Evolutionary conservation across 352 stramenopile genomes (phyloP), one percentile per base, ranked within the genome.

Genomic region (Paralagenidium karlingii): DNA sequence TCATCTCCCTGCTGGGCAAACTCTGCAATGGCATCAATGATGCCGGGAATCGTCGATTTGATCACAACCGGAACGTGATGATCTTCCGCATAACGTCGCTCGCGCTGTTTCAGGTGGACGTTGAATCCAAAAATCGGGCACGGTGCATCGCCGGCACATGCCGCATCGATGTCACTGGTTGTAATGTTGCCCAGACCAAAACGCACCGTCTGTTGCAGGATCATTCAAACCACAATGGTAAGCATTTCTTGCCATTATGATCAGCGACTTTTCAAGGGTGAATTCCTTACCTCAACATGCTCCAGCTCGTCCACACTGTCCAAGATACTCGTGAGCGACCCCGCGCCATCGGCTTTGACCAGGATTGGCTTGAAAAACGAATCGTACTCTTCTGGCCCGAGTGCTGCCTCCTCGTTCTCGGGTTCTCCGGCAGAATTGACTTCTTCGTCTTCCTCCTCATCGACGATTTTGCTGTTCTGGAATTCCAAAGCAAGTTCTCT

Each of bases 121-220:
- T 86, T 86, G 43, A 90, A 90, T 24, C 70, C 77, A 22, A 84
- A 87, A 48, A 89, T 89, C 30, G 74, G 76, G 26, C 77, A 90
- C 3, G 19, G 16, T 36, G 19, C 16, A 38, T 82, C 65, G 48
- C 64, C 55, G 47, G 81, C 80, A 50, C 82, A 82, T 15, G 73
- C 73, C 10, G 82, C 69, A 33, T 90, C 77, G 25, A 90, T 83
- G 43, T 90, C 77, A 43, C 73, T 71, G 1, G 55, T 57, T 4
- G 77, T 76, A 40, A 90, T 78, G 41, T 83, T 65, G 30, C 77
- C 77, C 40, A 90, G 85, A 18, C 77, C 77, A 20, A 90, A 60
- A 20, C 74, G 68, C 4, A 71, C 74, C 40, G 74, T 90, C 70
- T 87, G 28, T 12, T 13, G 18, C 7, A 51, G 20, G 3, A 47